phyloP scores from a whole-genome alignment of 257 asterid genomes.

The Nicotiana sylvestris region DNA sequence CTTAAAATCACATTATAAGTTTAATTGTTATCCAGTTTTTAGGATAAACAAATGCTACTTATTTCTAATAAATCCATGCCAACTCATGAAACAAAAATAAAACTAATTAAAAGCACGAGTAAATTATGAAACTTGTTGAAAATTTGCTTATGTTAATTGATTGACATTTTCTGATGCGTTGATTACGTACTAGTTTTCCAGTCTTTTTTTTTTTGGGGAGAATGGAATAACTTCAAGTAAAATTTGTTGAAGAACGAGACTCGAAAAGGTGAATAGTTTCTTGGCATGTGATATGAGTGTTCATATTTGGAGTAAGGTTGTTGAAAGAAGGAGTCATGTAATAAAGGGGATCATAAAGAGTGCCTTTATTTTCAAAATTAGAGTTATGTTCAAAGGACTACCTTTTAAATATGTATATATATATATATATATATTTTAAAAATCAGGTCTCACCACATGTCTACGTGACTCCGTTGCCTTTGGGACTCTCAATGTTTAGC shows the following conservation, averaged over 20 bases:
- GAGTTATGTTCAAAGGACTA: neutral
- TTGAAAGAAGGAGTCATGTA: conserved; percentile 38
- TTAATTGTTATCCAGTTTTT: too few species aligned
- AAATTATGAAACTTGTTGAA: neutral
- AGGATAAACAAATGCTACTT: too few species aligned
- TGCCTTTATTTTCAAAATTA: neutral
- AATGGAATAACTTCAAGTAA: neutral
- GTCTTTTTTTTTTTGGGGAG: too few species aligned
- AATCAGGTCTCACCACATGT: conserved; percentile 43
- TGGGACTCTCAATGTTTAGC: conserved; percentile 39
- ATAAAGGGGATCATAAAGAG: conserved; percentile 4
- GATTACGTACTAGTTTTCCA: too few species aligned
- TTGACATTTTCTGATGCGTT: neutral
- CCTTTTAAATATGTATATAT: too few species aligned
- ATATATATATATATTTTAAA: too few species aligned
- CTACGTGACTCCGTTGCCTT: conserved; percentile 36
- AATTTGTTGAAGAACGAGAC: neutral
- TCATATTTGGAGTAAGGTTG: conserved; percentile 16
- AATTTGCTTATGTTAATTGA: neutral
- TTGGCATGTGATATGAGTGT: conserved; percentile 24
- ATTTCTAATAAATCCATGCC: neutral
- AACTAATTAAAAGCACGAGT: neutral
- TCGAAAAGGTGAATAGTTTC: neutral
- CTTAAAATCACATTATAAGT: too few species aligned
- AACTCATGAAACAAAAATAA: neutral